These are phyloP conservation scores for Phytopythium delawarense DNA, from an alignment of 352 stramenopile species.

Conservation along the genomic window DNA sequence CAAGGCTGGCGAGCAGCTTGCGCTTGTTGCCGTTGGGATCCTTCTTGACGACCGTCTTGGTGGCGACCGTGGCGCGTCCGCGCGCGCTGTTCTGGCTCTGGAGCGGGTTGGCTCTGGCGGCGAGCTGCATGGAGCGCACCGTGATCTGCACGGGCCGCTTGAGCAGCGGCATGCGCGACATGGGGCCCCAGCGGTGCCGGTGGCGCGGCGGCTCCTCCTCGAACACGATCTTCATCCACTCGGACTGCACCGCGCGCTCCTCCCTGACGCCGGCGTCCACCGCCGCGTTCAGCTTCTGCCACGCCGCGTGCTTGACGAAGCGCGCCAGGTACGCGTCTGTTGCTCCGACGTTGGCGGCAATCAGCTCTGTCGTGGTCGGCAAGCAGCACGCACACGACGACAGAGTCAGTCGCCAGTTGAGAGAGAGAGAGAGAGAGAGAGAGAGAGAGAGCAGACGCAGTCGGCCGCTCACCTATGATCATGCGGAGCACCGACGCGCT, in stretches of 20 bases:
- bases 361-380: conserved; percentile 31
- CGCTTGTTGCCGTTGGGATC: conserved; percentile 1
- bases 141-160: conserved; percentile 57
- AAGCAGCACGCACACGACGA: background rate
- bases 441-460: no score
- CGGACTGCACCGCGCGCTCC: conserved; percentile 42
- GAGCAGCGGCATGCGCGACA: conserved; percentile 39
- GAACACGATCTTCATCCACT: conserved; percentile 84
- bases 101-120: conserved; percentile 21
- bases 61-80: background rate
- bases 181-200: conserved; percentile 30
- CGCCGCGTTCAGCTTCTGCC: conserved; percentile 39
- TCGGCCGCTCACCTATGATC: conserved; percentile 42
- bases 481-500: conserved; percentile 41
- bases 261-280: conserved; percentile 30
- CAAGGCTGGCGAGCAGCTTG: background rate
- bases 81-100: conserved; percentile 13
- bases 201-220: conserved; percentile 29
- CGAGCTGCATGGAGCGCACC: conserved; percentile 41
- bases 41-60: background rate
- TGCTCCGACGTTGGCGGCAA: conserved; percentile 34
- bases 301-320: conserved; percentile 50
- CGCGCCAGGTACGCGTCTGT: conserved; percentile 19
- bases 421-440: background rate
- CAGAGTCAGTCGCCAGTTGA: background rate